A percentile compares a stretch with the other conserved stretches of the same genome.
Conservation (phyloP, 345 rosid genomes). For the Lepidium africanum region DNA sequence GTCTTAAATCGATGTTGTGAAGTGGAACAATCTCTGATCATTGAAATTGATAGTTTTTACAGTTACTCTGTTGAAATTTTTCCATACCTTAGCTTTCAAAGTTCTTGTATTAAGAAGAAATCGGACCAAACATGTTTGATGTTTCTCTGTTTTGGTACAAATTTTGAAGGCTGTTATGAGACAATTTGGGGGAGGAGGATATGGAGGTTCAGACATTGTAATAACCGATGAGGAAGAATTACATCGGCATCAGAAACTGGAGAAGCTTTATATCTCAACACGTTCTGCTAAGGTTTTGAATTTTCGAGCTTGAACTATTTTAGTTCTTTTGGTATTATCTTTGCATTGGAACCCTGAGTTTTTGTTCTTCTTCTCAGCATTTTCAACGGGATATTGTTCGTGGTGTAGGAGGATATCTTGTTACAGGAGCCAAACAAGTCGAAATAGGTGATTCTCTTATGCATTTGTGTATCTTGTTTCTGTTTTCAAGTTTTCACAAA, state of each 20-base stretch:
- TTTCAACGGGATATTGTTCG: constrained; percentile 92
- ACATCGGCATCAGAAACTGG: constrained; percentile 75
- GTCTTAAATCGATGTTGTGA: background rate
- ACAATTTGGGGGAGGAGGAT: constrained; percentile 86
- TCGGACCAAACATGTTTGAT: background rate
- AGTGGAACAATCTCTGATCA: background rate
- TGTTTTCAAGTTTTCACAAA: background rate
- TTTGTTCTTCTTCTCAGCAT: constrained; percentile 45
- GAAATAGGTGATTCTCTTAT: constrained; percentile 53
- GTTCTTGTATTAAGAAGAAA: background rate
- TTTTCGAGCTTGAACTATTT: background rate
- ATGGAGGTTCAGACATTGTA: constrained; percentile 67
- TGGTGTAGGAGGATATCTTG: constrained; percentile 82
- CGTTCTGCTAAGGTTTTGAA: constrained; percentile 73
- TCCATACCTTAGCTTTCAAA: background rate
- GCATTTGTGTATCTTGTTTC: background rate
- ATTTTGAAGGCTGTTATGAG: constrained; percentile 73
- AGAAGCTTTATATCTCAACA: constrained; percentile 88
- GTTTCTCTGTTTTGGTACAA: background rate
- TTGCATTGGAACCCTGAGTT: background rate
- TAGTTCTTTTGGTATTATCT: background rate
- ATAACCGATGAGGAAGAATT: constrained; percentile 71
- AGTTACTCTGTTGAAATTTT: background rate
- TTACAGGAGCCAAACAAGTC: constrained; percentile 82
- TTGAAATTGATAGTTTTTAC: background rate